Base-by-base conservation (phyloP, 495 filamentous ascomycete species). In the Tetracladium marchalianum region DNA sequence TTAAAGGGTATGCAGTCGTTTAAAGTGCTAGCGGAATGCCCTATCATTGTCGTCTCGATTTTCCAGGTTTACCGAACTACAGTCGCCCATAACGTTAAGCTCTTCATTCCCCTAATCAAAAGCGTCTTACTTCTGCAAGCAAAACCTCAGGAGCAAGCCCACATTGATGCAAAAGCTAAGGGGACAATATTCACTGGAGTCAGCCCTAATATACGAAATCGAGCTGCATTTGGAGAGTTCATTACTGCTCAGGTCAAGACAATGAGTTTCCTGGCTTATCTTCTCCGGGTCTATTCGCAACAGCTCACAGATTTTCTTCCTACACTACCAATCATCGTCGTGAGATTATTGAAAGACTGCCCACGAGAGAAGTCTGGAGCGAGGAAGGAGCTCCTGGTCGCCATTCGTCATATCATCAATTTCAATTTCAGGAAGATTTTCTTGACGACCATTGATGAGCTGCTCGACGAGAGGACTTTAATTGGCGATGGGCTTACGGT, bases 191-290 rank as follows among this genome's bases (percentile, higher is more conserved):
- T 96, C 54, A 93, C 87, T 0, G 93, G 92, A 5, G 87, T 99
- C 22, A 92, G 86, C 66, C 84, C 84, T 32, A 87, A 90, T 47
- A 96, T 99, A 53, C 89, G 87, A 65, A 95, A 96, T 55, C 71
- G 92, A 16, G 82, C 84, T 15, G 93, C 90, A 5, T 99, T 96
- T 68, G 93, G 93, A 1, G 93, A 99, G 48, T 90, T 99, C 49
- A 90, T 99, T 44, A 96, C 87, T 0, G 89, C 88, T 0, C 93
- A 99, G 63, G 92, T 99, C 36, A 99, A 99, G 73, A 97, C 92
- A 0, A 97, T 99, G 93, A 95, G 87, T 53, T 99, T 99, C 57
- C 64, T 99, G 52, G 93, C 93, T 0, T 99, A 97, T 62, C 68
- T 99, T 4, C 73, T 99, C 19, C 74, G 93, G 18, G 80, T 89